Base-by-base conservation (phyloP, 345 rosid species). In the Eutrema heterophyllum region DNA sequence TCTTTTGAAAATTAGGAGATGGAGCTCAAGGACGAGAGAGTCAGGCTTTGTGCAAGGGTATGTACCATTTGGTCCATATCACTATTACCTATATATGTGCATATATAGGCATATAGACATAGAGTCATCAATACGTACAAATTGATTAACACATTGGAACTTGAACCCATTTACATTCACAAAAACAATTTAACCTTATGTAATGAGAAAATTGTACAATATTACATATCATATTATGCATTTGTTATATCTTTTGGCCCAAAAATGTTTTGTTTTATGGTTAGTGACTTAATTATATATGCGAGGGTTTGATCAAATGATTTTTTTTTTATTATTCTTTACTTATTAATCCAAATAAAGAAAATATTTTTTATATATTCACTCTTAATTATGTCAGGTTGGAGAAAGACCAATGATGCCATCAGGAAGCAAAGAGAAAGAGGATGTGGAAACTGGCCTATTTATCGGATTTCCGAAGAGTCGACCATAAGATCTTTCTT, bases 361-460 rank as follows among this genome's bases (percentile, higher is more conserved):
- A 67, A 52, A 52, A 38, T 1, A 24, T 7, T 3, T 6, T 21
- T 1, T 21, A 21, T 33, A 21, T 48, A 33, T 43, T 1, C 14
- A 35, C 67, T 16, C 11, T 41, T 33, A 5, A n/a, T n/a, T 53
- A 16, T 18, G 5, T 14, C 59, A 66, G 50, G 56, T 35, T 58
- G 50, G 55, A 41, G 55, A 68, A 44, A 50, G 30, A 21, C 6
- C 49, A 54, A 40, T 68, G 24, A 74, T 14, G 67, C 15, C 10
- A 41, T 15, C 4, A n/a, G 50, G 32, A 14, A 38, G 64, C 56
- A 54, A 52, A 32, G 70, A 64, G 48, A 43, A 43, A 38, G 66
- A 78, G 16, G 93, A 80, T 51, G 80, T 83, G 14, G 87, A 78
- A 69, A 86, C 93, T 45, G 82, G 74, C 40, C 46, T 86, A 61